Evolutionary conservation across 345 rosid genomes (phyloP).

Genomic region (Brassica napus): Da-Ae NC_063436.1:13860001-13860500

Average conservation of each 20-base stretch:
- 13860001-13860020: neutral
- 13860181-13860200: constrained; percentile 21
- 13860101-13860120: constrained; percentile 73
- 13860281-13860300: constrained; percentile 78
- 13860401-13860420: constrained; percentile 53
- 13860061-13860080: neutral
- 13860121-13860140: constrained; percentile 71
- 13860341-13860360: constrained; percentile 34
- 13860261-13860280: constrained; percentile 65
- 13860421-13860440: constrained; percentile 49
- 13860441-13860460: constrained; percentile 50
- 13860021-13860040: neutral
- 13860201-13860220: constrained; percentile 53
- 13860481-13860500: constrained; percentile 34
- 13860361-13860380: constrained; percentile 54
- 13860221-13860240: constrained; percentile 49
- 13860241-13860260: constrained; percentile 46
- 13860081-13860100: neutral
- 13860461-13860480: constrained; percentile 42
- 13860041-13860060: neutral
- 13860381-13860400: constrained; percentile 67
- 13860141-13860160: constrained; percentile 87
- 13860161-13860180: constrained; percentile 60
- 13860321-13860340: constrained; percentile 24
- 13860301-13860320: constrained; percentile 47